Base-by-base conservation (phyloP, 2,329 filamentous ascomycete genomes). In the Teratosphaeria destructans region DNA sequence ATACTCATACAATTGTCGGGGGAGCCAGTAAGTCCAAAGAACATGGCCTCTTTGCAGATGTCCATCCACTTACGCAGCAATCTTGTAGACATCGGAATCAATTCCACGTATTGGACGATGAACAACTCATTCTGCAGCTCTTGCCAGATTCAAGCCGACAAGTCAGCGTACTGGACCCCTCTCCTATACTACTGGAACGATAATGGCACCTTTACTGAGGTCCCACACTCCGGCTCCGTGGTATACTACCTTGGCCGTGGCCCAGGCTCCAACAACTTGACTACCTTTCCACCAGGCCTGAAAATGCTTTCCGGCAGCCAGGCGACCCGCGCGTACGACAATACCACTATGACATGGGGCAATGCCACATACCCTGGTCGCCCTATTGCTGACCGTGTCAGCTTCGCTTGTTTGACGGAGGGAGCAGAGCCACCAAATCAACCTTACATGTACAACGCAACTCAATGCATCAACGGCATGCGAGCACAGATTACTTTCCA, bases 291-390 rank as follows among this genome's bases (percentile, higher is more conserved):
- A 6, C 70, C 80, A 29, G 87, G 86, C 16, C 80, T 93, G 64
- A 82, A 84, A 70, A 90, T 93, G 76, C 69, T 92, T 53, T 83
- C 81, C 60, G 89, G 89, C 53, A 79, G 89, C 67, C 74, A 83
- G 32, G 77, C 70, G 66, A 77, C 79, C 57, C 82, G 87, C 55
- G 77, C 80, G 35, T 73, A 72, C 52, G 72, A 73, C 56, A 69
- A 68, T 60, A 61, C 65, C n/a, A 65, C 69, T 7, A 65, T 73
- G 43, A 76, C 73, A 11, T 75, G 68, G 63, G 72, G 71, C 34
- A 73, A 71, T 54, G 65, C 64, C 14, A 66, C 63, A 23, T 72
- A 68, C 62, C 67, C 70, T 27, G 65, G 68, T 39, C 67, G 74
- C 11, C 72, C 73, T 0, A 81, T 83, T 61, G 85, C 85, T 19